These are phyloP conservation scores for Aureobasidium lini DNA, from an alignment of 2,329 filamentous ascomycete species.

Conservation along the genomic window DNA sequence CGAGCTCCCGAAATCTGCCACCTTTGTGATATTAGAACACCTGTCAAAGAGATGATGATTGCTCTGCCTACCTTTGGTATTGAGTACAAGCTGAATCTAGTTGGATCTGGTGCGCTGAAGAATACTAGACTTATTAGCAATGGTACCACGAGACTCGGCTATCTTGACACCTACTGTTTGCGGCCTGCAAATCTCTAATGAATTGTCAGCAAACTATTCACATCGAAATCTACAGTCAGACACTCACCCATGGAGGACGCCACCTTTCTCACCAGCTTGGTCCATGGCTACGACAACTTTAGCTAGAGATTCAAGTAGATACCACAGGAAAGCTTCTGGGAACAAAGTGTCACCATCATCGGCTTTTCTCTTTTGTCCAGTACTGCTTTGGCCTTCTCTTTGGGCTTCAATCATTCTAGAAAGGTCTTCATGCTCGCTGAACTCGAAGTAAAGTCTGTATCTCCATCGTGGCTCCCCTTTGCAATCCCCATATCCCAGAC, in stretches of 20 bases:
- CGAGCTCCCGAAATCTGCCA: not conserved
- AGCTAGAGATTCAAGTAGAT: not conserved
- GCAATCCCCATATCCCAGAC: not conserved
- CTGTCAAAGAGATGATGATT: not conserved
- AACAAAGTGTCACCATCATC: not conserved
- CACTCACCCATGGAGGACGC: not conserved
- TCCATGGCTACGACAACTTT: not conserved
- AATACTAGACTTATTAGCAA: not conserved
- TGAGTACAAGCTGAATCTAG: not conserved
- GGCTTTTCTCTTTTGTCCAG: not conserved
- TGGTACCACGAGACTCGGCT: not conserved
- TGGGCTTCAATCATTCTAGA: not conserved
- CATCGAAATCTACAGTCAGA: not conserved
- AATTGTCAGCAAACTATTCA: not conserved
- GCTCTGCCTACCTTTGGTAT: not conserved
- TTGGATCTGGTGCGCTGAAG: not conserved
- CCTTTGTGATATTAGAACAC: not conserved
- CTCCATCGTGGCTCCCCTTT: not conserved
- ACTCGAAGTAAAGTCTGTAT: not conserved
- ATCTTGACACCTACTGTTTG: not conserved
- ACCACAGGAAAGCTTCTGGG: not conserved
- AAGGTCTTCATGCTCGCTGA: not conserved
- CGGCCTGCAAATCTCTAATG: not conserved
- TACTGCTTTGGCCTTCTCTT: not conserved
- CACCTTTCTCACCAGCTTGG: not conserved